A percentile compares a stretch with the other conserved stretches of the same genome.
phyloP scores from a whole-genome alignment of 2,329 filamentous ascomycete genomes.

The Metarhizium humberi region DNA sequence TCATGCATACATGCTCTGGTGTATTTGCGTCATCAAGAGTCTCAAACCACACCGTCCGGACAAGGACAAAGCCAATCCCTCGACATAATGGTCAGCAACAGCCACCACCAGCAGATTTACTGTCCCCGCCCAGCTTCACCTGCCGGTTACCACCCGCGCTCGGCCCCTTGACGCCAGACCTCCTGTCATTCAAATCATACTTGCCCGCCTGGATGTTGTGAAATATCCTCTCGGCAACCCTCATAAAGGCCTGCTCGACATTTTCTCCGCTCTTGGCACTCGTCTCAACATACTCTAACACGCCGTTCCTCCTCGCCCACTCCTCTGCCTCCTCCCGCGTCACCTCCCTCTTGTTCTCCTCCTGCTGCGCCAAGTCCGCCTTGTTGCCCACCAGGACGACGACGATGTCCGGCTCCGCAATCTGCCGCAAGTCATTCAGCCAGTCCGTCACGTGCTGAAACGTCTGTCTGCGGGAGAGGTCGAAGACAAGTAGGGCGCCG shows the following conservation, averaged over 20 bases:
- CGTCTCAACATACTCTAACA: constrained; percentile 92
- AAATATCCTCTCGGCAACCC: constrained; percentile 91
- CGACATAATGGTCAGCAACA: constrained; percentile 33
- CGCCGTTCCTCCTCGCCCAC: constrained; percentile 78
- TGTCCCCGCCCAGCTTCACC: constrained; percentile 34
- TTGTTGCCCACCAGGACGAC: constrained; percentile 96
- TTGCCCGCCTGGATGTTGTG: constrained; percentile 92
- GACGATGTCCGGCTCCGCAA: constrained; percentile 91
- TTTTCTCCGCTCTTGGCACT: constrained; percentile 92
- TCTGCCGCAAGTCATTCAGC: constrained; percentile 88
- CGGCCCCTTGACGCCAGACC: constrained; percentile 80
- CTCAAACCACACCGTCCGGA: neutral
- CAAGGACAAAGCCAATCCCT: neutral
- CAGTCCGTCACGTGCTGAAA: constrained; percentile 86
- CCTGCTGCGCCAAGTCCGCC: constrained; percentile 59
- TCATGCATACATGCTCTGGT: constrained; percentile 1
- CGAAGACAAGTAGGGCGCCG: constrained; percentile 77
- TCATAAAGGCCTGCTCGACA: constrained; percentile 85
- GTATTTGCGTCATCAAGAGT: neutral
- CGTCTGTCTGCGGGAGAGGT: constrained; percentile 77
- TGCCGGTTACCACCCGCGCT: constrained; percentile 37
- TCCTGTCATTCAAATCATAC: constrained; percentile 88
- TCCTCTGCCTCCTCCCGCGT: constrained; percentile 74
- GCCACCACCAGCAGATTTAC: constrained; percentile 29
- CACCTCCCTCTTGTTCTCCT: constrained; percentile 65